Evolutionary conservation across 139 green algal genomes (phyloP), one percentile per base, ranked within the genome.

Genomic region (Haematococcus lacustris): DNA sequence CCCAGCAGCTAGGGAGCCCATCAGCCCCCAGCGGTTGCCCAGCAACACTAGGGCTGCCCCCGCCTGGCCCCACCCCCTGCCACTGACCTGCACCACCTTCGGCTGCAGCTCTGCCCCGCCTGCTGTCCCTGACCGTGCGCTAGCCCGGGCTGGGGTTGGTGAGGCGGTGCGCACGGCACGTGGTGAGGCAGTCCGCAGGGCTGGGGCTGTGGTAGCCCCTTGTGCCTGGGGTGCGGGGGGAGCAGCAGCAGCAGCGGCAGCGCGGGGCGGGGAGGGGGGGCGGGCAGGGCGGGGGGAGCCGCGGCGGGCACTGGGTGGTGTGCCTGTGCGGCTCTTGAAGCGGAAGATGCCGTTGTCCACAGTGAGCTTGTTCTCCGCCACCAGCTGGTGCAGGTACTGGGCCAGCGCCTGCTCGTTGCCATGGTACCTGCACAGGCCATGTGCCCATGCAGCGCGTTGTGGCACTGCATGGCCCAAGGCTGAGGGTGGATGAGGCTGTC

Each of bases 401-500:
- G 53, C 9, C 17, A 64, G 53, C 21, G 30, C 53, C 13, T 64
- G 23, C 13, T 4, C 4, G 53, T 26, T 23, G 13, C 4, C 53
- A 23, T 32, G 9, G 53, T 64, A 64, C 53, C 53, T 64, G 53
- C 53, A 64, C n/a, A n/a, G n/a, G n/a, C n/a, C n/a, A n/a, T n/a
- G n/a, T n/a, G n/a, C n/a, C n/a, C n/a, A n/a, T n/a, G n/a, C n/a
- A n/a, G n/a, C n/a, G n/a, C n/a, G n/a, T n/a, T n/a, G n/a, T n/a
- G n/a, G n/a, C n/a, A n/a, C n/a, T n/a, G n/a, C n/a, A n/a, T n/a
- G n/a, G n/a, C n/a, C n/a, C n/a, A n/a, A n/a, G n/a, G n/a, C n/a
- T n/a, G n/a, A n/a, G n/a, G n/a, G n/a, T n/a, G n/a, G n/a, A n/a
- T n/a, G n/a, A n/a, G n/a, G n/a, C n/a, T n/a, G n/a, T n/a, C n/a